Evolutionary conservation across 2,329 filamentous ascomycete genomes (phyloP), one percentile per base, ranked within the genome.

Genomic region (Drechslerella dactyloides): DNA sequence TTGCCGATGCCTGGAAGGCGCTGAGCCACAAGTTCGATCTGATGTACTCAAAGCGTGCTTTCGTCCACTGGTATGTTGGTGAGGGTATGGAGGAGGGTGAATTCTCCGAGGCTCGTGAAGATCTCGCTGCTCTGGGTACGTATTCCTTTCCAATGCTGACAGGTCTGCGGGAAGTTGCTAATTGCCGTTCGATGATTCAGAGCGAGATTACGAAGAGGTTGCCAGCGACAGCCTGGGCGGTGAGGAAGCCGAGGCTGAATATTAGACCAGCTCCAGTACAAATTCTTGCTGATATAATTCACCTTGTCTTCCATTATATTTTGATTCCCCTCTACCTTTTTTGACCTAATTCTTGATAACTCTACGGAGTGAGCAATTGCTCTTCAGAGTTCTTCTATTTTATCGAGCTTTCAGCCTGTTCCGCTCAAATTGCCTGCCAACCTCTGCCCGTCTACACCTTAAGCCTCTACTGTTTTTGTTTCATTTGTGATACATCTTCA

Each of bases 1-100:
- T 99, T 79, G 90, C 93, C 79, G 93, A 97, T 84, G 94, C 94
- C 75, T 99, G 94, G 94, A 93, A 90, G 75, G 92, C 92, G 76
- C 87, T 99, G 75, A 96, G 92, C 74, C 87, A 89, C 87, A 99
- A 99, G 85, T 99, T 99, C 85, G 94, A 99, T 80, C 91, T 99
- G 81, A 99, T 99, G 94, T 97, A 97, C 89, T 96, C 91, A 82
- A 99, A 99, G 90, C 94, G 94, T 85, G 94, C 94, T 74, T 99
- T 99, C 84, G 94, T 99, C 76, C 94, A 99, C 85, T 99, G 94
- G 94, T 99, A 97, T 79, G 94, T 99, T 80, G 94, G 94, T 84
- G 94, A 97, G 86, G 94, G 94, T 88, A 99, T 99, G 94, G 94
- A 99, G 86, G 94, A 99, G 83, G 94, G 94, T 82, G 94, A 99